A percentile compares a stretch with the other conserved stretches of the same genome.
phyloP scores from a whole-genome alignment of 768 basidiomycete genomes.

The Calvatia gigantea region DNA sequence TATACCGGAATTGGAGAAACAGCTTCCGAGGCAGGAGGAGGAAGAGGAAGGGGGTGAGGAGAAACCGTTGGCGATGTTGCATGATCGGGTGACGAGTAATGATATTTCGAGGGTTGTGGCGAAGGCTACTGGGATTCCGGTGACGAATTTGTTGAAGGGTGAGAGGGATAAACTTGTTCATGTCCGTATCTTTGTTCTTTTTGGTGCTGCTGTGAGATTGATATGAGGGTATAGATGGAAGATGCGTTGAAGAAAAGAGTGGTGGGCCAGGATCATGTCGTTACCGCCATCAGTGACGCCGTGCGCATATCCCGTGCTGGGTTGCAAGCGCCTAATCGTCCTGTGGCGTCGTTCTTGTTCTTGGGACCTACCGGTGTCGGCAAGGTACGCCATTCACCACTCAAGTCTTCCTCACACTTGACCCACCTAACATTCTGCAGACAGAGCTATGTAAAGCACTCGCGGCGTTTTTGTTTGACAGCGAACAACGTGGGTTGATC shows the following conservation, averaged over 20 bases:
- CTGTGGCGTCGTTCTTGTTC: constrained; percentile 92
- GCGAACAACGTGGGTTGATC: constrained; percentile 85
- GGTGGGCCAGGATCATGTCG: constrained; percentile 90
- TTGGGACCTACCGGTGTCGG: constrained; percentile 87
- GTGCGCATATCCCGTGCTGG: constrained; percentile 93
- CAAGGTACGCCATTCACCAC: constrained; percentile 42
- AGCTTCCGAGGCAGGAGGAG: constrained; percentile 61
- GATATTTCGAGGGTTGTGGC: constrained; percentile 89
- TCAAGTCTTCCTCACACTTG: background rate
- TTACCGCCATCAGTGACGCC: constrained; percentile 82
- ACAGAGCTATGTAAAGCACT: constrained; percentile 89
- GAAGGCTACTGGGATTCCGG: constrained; percentile 87
- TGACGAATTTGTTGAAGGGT: constrained; percentile 83
- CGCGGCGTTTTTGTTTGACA: constrained; percentile 86
- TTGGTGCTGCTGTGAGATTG: background rate
- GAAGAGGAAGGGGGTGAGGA: constrained; percentile 37
- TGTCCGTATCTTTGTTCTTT: constrained; percentile 42
- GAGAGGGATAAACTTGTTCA: constrained; percentile 88
- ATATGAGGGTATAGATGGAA: constrained; percentile 66
- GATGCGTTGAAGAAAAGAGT: constrained; percentile 68
- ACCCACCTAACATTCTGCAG: constrained; percentile 28
- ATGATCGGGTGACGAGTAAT: constrained; percentile 84
- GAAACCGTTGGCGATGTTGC: constrained; percentile 61
- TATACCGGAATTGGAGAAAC: constrained; percentile 76
- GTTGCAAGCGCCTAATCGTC: constrained; percentile 81